These are phyloP conservation scores for Pleurotus tuoliensis DNA, from an alignment of 768 basidiomycete species.

Conservation along the genomic window DNA sequence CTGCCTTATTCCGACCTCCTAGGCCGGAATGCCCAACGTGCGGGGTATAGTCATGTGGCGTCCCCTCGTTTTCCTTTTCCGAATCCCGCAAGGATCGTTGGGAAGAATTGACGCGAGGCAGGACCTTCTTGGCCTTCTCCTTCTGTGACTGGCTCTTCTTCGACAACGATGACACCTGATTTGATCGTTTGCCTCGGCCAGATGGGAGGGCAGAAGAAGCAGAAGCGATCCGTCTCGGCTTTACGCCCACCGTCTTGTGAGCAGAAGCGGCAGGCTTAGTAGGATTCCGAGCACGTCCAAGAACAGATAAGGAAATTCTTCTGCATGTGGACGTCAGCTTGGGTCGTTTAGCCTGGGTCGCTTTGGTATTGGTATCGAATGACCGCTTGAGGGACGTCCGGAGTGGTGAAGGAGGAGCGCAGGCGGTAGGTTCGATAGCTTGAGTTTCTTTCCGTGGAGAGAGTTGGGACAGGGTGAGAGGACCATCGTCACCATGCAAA, in stretches of 20 bases:
- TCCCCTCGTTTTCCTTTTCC: neutral
- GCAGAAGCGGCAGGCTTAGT: neutral
- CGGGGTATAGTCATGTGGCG: neutral
- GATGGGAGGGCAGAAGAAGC: neutral
- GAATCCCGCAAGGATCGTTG: neutral
- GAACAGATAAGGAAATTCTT: neutral
- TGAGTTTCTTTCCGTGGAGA: conserved; percentile 33
- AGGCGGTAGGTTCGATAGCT: neutral
- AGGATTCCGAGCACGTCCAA: neutral
- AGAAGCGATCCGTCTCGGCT: neutral
- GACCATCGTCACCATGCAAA: conserved; percentile 10
- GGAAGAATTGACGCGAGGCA: neutral
- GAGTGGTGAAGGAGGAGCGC: neutral
- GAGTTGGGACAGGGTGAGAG: conserved; percentile 47
- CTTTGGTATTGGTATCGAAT: neutral
- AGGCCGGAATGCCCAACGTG: neutral
- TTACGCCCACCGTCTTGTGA: neutral
- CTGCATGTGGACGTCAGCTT: neutral
- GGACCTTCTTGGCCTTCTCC: neutral
- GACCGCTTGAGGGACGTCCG: neutral
- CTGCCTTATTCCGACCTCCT: neutral
- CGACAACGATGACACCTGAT: neutral
- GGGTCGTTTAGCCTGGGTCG: neutral
- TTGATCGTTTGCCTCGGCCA: neutral
- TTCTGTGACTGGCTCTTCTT: no score